These are phyloP conservation scores for Corymbia citriodora DNA, from an alignment of 441 rosid genomes.

Conservation along the genomic window DNA sequence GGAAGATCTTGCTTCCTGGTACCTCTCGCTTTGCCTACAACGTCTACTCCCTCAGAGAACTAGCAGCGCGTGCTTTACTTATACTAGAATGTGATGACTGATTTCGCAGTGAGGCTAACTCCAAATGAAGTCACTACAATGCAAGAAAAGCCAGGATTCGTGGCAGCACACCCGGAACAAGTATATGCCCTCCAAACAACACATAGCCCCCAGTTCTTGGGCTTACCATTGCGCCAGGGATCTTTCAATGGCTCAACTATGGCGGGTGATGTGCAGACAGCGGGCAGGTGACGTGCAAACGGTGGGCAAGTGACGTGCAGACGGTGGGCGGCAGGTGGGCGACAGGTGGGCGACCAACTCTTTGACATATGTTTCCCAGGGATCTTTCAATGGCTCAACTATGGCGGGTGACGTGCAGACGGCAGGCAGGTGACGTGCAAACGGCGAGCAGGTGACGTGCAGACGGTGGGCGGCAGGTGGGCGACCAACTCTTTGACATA, in stretches of 20 bases:
- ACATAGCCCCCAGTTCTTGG: conserved; percentile 25
- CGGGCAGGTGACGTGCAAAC: too few relatives aligned
- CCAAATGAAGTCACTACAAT: not conserved
- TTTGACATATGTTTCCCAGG: too few relatives aligned
- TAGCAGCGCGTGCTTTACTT: not conserved
- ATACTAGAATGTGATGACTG: not conserved
- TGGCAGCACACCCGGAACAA: conserved; percentile 20
- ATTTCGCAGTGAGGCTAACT: not conserved
- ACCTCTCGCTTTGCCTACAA: too few relatives aligned
- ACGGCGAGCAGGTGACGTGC: too few relatives aligned
- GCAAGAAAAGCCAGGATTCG: not conserved
- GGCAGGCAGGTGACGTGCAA: too few relatives aligned
- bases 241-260: conserved; percentile 24
- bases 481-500: not conserved
- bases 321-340: too few relatives aligned
- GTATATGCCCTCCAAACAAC: conserved; percentile 19
- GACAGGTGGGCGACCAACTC: too few relatives aligned
- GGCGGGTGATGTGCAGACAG: too few relatives aligned
- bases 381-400: too few relatives aligned
- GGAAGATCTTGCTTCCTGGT: not conserved
- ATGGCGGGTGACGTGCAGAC: too few relatives aligned
- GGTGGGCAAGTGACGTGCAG: too few relatives aligned
- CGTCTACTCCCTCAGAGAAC: not conserved
- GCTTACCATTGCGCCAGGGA: conserved; percentile 18
- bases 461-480: too few relatives aligned